phyloP scores from a whole-genome alignment of 306 rosid genomes.

The Citrullus mucosospermus region DNA sequence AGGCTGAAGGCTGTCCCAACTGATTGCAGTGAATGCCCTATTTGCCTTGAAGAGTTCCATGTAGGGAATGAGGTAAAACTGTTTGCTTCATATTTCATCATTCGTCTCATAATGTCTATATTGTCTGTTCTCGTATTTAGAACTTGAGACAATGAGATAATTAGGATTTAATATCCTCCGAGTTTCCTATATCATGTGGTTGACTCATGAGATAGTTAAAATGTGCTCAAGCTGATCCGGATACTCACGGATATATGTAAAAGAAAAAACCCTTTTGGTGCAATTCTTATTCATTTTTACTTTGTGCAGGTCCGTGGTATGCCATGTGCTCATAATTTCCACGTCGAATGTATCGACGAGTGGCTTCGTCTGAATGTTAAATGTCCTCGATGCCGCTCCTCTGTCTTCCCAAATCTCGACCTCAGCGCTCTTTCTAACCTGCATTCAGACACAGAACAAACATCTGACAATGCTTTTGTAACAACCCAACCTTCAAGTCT shows the following conservation, averaged over 20 bases:
- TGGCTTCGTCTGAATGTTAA: constrained; percentile 97
- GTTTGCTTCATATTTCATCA: background rate
- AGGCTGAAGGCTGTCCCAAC: constrained; percentile 92
- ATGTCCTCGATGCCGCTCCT: constrained; percentile 98
- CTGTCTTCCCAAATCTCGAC: constrained; percentile 96
- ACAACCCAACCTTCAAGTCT: constrained; percentile 62
- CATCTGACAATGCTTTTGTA: constrained; percentile 51
- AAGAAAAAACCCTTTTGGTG: background rate
- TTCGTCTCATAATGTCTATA: background rate
- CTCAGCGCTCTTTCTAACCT: constrained; percentile 91
- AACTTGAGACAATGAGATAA: background rate
- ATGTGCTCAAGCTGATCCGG: too few species aligned
- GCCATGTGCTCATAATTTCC: constrained; percentile 97
- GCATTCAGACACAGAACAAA: constrained; percentile 64
- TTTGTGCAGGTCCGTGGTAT: constrained; percentile 80
- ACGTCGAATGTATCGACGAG: constrained; percentile 91
- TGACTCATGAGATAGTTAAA: too few species aligned
- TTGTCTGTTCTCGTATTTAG: background rate
- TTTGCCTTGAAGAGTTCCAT: constrained; percentile 89
- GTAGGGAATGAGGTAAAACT: constrained; percentile 85
- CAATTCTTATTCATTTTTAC: background rate
- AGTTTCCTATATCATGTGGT: too few species aligned
- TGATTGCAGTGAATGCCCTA: constrained; percentile 95
- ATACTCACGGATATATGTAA: too few species aligned
- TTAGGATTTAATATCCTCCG: too few species aligned